Base-by-base conservation (phyloP, 2,329 filamentous ascomycete genomes). In the Pestalotiopsis sp. region DNA sequence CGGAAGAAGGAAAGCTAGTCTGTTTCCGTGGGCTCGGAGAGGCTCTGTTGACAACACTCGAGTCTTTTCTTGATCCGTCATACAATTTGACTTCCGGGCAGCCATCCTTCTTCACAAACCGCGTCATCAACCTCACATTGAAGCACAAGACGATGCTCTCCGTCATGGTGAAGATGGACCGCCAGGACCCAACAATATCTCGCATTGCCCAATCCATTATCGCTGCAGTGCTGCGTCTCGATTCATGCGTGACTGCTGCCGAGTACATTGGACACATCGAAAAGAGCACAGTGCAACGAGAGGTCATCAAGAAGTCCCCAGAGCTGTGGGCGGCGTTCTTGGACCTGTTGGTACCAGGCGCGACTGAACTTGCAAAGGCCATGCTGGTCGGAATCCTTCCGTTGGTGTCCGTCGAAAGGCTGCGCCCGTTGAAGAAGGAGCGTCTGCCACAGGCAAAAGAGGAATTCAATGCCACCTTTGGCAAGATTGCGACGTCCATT, bases 251-350 rank as follows among this genome's bases (percentile, higher is more conserved):
- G 38, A 84, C 94, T 4, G 87, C 86, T 63, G 87, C 89, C 65
- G 92, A 95, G 76, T 92, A 89, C 74, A 86, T 88, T 68, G 86
- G 90, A 5, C 87, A 97, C 66, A 84, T 88, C 23, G 83, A 85
- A 9, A 74, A 72, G 38, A 85, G 86, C 23, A 85, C 86, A 58
- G 86, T 94, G 23, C 91, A 92, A 64, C 87, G 90, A 73, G 88
- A 92, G 68, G 81, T 92, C 57, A 89, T 89, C 71, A 89, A 91
- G 20, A 88, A 93, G 68, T 95, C 93, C 0, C 85, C 91, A 17
- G 86, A 89, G 17, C 89, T 97, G 57, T 98, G 95, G 92, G 92
- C 93, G 71, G 86, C 89, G 1, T 91, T 95, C 61, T 85, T 93
- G 61, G 87, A 90, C 64, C 88, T 90, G 31, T 86, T 96, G 63